Percentiles rank a stretch among this genome's conserved stretches.
Evolutionary conservation across 768 basidiomycete species (phyloP).

Genomic region (Hypsizygus marmoreus): DNA sequence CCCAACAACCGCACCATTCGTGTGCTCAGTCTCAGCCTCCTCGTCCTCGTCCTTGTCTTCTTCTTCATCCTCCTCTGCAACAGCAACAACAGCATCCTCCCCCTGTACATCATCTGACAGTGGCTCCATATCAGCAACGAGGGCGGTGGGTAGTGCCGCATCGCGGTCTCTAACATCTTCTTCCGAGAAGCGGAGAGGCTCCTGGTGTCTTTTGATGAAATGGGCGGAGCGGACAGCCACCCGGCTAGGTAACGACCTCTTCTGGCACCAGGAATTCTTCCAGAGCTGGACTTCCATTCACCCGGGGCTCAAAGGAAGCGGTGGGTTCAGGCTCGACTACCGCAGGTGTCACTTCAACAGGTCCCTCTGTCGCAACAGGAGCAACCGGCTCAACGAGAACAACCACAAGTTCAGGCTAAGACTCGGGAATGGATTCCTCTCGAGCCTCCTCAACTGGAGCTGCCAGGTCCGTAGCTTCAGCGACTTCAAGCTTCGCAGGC

Average conservation of each 20-base stretch:
- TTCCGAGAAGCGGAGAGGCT: slow-evolving; percentile 8
- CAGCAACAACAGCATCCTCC: neutral
- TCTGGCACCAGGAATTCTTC: too few species aligned
- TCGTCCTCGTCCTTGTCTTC: neutral
- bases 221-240: neutral
- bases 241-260: slow-evolving; percentile 4
- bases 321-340: slow-evolving; percentile 9
- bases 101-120: neutral
- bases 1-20: too few species aligned
- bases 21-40: neutral
- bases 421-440: neutral
- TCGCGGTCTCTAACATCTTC: slow-evolving; percentile 5
- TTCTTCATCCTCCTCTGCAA: neutral
- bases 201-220: neutral
- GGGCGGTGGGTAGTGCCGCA: slow-evolving; percentile 4
- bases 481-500: neutral
- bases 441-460: too few species aligned
- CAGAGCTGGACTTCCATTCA: slow-evolving; percentile 10
- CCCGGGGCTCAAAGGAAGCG: slow-evolving; percentile 1
- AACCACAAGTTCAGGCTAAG: neutral
- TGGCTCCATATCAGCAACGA: slow-evolving; percentile 8
- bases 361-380: slow-evolving; percentile 1
- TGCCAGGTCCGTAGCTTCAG: too few species aligned
- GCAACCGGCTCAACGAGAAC: neutral
- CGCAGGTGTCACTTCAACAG: neutral